Percentiles rank a stretch among this genome's conserved stretches.
These are phyloP conservation scores for Panaeolus cyanescens DNA, from an alignment of 768 basidiomycete species.

Conservation along the genomic window DNA sequence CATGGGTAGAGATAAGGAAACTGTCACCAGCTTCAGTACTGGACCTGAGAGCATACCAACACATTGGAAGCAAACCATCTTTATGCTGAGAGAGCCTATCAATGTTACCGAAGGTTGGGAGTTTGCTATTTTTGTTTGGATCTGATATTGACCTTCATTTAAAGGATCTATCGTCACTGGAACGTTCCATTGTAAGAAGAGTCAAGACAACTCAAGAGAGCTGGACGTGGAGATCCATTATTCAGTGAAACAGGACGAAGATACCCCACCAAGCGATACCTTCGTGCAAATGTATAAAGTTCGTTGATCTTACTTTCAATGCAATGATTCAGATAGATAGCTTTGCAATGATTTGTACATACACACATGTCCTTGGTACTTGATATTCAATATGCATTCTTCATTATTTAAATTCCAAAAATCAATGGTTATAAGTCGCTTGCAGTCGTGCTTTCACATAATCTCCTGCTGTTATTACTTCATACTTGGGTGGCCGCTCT, in stretches of 20 bases:
- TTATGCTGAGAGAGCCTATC: conserved; percentile 82
- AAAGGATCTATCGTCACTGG: conserved; percentile 77
- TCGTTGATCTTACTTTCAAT: conserved; percentile 41
- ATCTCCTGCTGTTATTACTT: conserved; percentile 76
- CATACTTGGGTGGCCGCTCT: conserved; percentile 57
- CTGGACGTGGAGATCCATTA: conserved; percentile 93
- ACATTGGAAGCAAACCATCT: conserved; percentile 96
- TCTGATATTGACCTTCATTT: conserved; percentile 3
- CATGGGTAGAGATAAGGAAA: conserved; percentile 45
- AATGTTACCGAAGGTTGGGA: conserved; percentile 69
- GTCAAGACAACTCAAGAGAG: conserved; percentile 78
- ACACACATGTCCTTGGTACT: conserved; percentile 5
- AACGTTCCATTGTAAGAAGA: conserved; percentile 84
- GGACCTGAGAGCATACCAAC: conserved; percentile 86
- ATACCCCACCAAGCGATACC: conserved; percentile 36
- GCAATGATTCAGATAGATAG: background rate
- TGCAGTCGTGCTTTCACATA: conserved; percentile 76
- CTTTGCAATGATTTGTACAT: conserved; percentile 2
- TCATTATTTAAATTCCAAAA: background rate
- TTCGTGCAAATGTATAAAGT: conserved; percentile 81
- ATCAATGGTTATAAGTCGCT: conserved; percentile 21
- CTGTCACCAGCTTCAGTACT: conserved; percentile 82
- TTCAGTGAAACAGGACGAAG: conserved; percentile 44
- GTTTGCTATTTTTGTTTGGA: background rate
- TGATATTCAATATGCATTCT: background rate